Evolutionary conservation across 129 eudicot genomes (phyloP).

Genomic region (carrot (Daucus carota)): DH1_v3.0 NC_030382.2:55951001-55951500

Average conservation of each 20-base stretch:
- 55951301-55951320: background rate
- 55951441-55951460: constrained; percentile 69
- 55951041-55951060: background rate
- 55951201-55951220: constrained; percentile 73
- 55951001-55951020: background rate
- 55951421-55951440: constrained; percentile 87
- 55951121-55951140: constrained; percentile 58
- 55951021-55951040: background rate
- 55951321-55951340: constrained; percentile 85
- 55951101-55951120: constrained; percentile 64
- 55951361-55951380: constrained; percentile 70
- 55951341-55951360: constrained; percentile 82
- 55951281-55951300: background rate
- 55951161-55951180: constrained; percentile 77
- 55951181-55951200: constrained; percentile 82
- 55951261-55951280: background rate
- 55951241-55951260: constrained; percentile 54
- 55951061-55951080: constrained; percentile 31
- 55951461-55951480: constrained; percentile 87
- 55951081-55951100: constrained; percentile 85
- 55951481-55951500: constrained; percentile 90
- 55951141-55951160: constrained; percentile 79
- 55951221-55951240: constrained; percentile 47
- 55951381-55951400: constrained; percentile 78
- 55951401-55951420: constrained; percentile 93